Conservation (phyloP, 2,329 filamentous ascomycete genomes). For the Xylariaceae sp. region DNA sequence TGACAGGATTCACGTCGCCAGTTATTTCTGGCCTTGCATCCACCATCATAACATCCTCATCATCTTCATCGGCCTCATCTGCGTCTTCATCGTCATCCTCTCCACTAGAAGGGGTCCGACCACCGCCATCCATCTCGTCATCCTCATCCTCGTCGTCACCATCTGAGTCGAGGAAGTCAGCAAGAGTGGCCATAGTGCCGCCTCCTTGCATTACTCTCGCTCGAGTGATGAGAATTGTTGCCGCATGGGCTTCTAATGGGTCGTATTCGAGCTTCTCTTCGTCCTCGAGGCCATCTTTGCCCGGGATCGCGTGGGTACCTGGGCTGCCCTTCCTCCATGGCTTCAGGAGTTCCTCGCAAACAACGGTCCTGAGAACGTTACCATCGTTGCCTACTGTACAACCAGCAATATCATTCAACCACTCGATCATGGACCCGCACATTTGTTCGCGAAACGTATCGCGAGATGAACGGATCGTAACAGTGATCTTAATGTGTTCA, state of each 20-base stretch:
- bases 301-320: conserved; percentile 73
- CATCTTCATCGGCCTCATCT: conserved; percentile 43
- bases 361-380: conserved; percentile 70
- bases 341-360: conserved; percentile 89
- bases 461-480: conserved; percentile 86
- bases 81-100: conserved; percentile 61
- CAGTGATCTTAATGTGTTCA: conserved; percentile 92
- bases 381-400: conserved; percentile 80
- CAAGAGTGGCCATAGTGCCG: conserved; percentile 18
- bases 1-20: conserved; percentile 38
- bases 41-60: conserved; percentile 56
- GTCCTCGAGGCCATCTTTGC: conserved; percentile 75
- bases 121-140: conserved; percentile 33
- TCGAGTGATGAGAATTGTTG: conserved; percentile 32
- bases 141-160: conserved; percentile 47
- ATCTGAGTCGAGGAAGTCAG: conserved; percentile 36
- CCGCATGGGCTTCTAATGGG: conserved; percentile 25
- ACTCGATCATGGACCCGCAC: conserved; percentile 96
- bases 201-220: conserved; percentile 29
- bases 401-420: conserved; percentile 88
- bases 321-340: conserved; percentile 84
- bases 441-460: conserved; percentile 98
- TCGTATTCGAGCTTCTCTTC: conserved; percentile 61
- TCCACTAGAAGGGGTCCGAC: conserved; percentile 29
- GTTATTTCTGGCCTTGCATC: conserved; percentile 43